phyloP scores from a whole-genome alignment of 352 stramenopile genomes.

The Elongisporangium prolatum region DNA sequence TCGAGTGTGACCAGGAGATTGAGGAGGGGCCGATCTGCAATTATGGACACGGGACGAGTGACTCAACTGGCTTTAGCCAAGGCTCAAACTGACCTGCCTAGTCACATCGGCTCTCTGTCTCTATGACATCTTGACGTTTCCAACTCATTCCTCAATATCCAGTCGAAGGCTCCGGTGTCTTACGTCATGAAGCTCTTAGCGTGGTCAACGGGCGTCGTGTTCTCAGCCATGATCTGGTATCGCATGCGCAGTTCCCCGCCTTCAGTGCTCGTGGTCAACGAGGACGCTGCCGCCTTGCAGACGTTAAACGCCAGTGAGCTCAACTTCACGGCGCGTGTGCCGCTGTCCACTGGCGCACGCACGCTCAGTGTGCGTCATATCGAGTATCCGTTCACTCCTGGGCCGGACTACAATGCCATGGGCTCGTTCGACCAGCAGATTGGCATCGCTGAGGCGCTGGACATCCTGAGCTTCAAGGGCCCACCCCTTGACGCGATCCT shows the following conservation, averaged over 20 bases:
- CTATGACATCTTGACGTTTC: not conserved
- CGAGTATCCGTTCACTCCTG: conserved; percentile 6
- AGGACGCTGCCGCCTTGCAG: not conserved
- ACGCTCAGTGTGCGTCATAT: not conserved
- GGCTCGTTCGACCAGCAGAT: conserved; percentile 3
- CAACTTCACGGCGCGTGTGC: not conserved
- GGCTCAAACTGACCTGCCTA: too few relatives aligned
- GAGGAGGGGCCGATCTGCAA: not conserved
- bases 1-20: not conserved
- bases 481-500: not conserved
- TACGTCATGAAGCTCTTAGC: not conserved
- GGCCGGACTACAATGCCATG: not conserved
- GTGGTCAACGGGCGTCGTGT: not conserved
- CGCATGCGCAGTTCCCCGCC: not conserved
- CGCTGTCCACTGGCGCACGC: not conserved
- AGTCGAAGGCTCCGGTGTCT: not conserved
- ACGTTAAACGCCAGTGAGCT: not conserved
- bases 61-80: too few relatives aligned
- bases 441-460: conserved; percentile 3
- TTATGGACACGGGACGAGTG: not conserved
- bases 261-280: not conserved
- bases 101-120: too few relatives aligned
- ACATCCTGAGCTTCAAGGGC: conserved; percentile 6
- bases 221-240: not conserved
- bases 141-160: not conserved